Conservation (phyloP, 2,329 filamentous ascomycete genomes). For the Epichloe gansuensis region DNA sequence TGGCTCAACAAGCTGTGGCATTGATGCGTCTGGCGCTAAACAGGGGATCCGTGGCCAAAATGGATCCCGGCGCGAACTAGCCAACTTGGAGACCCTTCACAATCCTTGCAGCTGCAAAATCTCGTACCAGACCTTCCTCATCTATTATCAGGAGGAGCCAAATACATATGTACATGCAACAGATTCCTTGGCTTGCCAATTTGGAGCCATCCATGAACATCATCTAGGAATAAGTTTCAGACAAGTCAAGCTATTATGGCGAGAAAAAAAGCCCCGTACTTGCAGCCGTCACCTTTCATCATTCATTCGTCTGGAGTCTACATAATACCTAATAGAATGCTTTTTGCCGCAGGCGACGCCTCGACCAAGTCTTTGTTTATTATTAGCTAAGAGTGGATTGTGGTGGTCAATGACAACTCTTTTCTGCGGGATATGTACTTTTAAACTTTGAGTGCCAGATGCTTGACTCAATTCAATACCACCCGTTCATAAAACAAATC, state of each 20-base stretch:
- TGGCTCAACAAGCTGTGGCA: conserved; percentile 12
- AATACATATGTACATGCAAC: background rate
- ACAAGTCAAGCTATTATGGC: too few relatives aligned
- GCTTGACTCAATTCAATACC: too few relatives aligned
- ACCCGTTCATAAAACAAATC: too few relatives aligned
- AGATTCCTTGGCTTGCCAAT: background rate
- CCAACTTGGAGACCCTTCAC: background rate
- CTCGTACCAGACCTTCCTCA: background rate
- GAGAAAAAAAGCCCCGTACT: too few relatives aligned
- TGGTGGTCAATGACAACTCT: background rate
- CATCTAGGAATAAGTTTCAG: too few relatives aligned
- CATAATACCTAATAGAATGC: background rate
- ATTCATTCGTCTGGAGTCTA: too few relatives aligned
- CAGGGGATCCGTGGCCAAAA: conserved; percentile 2
- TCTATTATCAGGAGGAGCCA: background rate
- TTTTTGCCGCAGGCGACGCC: background rate
- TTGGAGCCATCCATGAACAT: too few relatives aligned
- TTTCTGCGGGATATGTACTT: too few relatives aligned
- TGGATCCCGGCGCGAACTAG: background rate
- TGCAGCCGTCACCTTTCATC: too few relatives aligned
- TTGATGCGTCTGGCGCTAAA: conserved; percentile 18
- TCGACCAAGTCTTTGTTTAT: background rate
- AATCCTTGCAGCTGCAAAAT: background rate
- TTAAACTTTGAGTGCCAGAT: too few relatives aligned
- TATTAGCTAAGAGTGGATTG: background rate